Conservation (phyloP, 768 basidiomycete genomes). For the Xerocomellus intermedius region DNA sequence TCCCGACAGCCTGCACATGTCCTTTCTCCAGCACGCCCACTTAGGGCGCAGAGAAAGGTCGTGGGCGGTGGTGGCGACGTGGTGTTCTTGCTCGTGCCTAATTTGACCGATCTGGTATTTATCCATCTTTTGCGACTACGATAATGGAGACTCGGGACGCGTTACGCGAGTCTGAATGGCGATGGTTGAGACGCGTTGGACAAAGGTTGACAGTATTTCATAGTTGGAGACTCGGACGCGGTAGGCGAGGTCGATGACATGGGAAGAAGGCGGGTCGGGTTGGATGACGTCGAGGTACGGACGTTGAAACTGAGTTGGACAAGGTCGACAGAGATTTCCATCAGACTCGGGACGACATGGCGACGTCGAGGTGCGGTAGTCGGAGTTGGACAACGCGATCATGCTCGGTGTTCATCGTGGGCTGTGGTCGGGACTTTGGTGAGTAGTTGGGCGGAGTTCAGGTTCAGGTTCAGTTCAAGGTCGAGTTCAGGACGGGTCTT, state of each 20-base stretch:
- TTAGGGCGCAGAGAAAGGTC: constrained; percentile 15
- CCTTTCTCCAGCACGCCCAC: constrained; percentile 18
- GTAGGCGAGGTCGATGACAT: neutral
- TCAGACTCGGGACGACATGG: too few relatives aligned
- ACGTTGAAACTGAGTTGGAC: neutral
- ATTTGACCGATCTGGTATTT: neutral
- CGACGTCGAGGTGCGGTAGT: neutral
- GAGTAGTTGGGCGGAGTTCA: neutral
- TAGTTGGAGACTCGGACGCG: neutral
- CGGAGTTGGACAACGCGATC: neutral
- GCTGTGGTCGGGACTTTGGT: neutral
- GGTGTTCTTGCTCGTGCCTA: neutral
- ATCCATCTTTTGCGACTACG: neutral
- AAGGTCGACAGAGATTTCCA: neutral
- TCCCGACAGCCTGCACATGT: constrained; percentile 4
- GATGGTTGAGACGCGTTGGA: neutral
- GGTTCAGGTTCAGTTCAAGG: neutral
- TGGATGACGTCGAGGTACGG: neutral
- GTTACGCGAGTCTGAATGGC: neutral
- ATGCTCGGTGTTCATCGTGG: neutral
- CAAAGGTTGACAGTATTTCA: neutral
- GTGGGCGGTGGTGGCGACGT: constrained; percentile 1
- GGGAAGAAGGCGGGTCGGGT: neutral
- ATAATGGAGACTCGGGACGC: neutral
- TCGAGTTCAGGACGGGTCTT: neutral